Conservation (phyloP, 164 flowering plant species). For the Piper betle region DNA sequence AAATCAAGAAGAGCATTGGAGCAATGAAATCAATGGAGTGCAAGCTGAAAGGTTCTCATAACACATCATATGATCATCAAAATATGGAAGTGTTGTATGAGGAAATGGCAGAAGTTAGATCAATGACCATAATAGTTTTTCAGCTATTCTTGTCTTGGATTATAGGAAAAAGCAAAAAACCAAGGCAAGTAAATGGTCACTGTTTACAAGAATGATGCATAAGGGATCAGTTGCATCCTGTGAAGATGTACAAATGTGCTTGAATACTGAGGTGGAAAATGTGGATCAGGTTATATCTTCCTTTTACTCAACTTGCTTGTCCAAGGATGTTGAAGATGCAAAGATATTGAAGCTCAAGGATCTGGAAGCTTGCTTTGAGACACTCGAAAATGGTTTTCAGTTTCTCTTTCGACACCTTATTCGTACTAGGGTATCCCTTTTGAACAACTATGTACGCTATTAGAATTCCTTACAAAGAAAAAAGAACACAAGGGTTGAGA, state of each 20-base stretch:
- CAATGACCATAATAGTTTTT: conserved; percentile 14
- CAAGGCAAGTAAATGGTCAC: conserved; percentile 17
- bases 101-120: conserved; percentile 23
- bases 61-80: not conserved
- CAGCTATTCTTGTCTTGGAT: conserved; percentile 19
- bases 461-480: not conserved
- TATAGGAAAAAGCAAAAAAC: conserved; percentile 16
- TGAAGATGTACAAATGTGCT: not conserved
- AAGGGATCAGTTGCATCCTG: not conserved
- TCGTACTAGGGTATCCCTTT: not conserved
- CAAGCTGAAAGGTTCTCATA: not conserved
- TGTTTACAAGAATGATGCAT: conserved; percentile 15
- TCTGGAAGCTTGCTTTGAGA: not conserved
- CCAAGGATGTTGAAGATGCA: not conserved
- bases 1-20: conserved; percentile 16
- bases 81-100: conserved; percentile 8
- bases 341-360: not conserved
- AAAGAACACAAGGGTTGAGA: too few species aligned
- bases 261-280: not conserved
- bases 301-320: not conserved
- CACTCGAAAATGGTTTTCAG: not conserved
- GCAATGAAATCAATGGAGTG: conserved; percentile 15
- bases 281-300: not conserved
- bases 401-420: not conserved
- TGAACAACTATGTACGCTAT: not conserved